Evolutionary conservation across 1,284 basidiomycete species (phyloP).

Genomic region (Apiotrichum montevideense): DNA sequence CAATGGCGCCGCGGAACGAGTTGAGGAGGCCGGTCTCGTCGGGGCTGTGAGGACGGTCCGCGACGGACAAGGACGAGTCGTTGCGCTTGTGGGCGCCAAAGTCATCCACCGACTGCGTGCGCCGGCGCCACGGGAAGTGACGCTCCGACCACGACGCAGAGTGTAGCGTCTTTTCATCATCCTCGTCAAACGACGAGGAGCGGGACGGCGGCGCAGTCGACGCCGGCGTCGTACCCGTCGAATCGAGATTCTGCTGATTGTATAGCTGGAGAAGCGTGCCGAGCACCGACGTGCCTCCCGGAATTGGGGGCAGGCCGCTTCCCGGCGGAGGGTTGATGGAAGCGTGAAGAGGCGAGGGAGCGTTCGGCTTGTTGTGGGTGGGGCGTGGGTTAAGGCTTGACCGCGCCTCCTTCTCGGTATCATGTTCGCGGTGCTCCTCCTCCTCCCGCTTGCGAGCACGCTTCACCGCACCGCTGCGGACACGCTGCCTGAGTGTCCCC

Average conservation of each 20-base stretch:
- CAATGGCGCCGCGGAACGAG: conserved; percentile 14
- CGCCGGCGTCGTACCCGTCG: conserved; percentile 34
- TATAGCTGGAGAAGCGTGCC: conserved; percentile 42
- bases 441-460: background rate
- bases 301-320: conserved; percentile 8
- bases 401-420: background rate
- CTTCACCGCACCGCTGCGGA: conserved; percentile 13
- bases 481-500: conserved; percentile 39
- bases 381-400: background rate
- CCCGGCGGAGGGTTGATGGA: conserved; percentile 8
- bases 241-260: conserved; percentile 30
- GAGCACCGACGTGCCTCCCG: conserved; percentile 35
- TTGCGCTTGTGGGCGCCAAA: conserved; percentile 3
- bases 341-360: background rate
- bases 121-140: background rate
- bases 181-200: conserved; percentile 9
- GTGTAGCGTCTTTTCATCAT: background rate
- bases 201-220: conserved; percentile 29
- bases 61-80: conserved; percentile 3
- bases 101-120: background rate
- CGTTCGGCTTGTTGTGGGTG: too few relatives aligned
- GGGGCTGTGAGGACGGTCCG: conserved; percentile 5
- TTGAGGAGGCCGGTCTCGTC: background rate
- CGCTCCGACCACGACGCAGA: background rate
- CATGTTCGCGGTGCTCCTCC: background rate